Base-by-base conservation (phyloP, 371 early-diverging fungal genomes). In the Amoeboaphelidium occidentale region DNA sequence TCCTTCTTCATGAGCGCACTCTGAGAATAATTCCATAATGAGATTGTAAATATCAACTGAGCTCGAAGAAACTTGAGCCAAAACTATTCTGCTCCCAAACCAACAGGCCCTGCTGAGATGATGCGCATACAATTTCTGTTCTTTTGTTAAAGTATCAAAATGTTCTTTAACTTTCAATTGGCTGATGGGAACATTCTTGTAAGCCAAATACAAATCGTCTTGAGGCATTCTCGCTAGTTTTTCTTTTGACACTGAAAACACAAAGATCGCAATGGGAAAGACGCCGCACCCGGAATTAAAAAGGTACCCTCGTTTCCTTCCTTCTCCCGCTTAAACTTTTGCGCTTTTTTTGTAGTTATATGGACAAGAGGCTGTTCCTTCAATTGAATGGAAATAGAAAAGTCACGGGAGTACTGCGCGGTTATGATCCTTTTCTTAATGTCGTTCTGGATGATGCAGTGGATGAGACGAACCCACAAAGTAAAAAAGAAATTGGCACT, bases 351-450 rank as follows among this genome's bases (percentile, higher is more conserved):
- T n/a, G n/a, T n/a, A n/a, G n/a, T n/a, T n/a, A n/a, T n/a, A n/a
- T 97, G 89, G 96, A 94, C 67, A 94, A 92, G 73, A 73, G 73
- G 49, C 68, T 97, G 55, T 70, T 75, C 53, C 69, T 94, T 52
- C 79, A 86, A 61, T 65, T 97, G 51, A 97, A 93, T 61, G 87
- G 85, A 43, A 74, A 75, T 61, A 75, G 97, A 51, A 75, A 76
- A 62, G 84, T 97, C 21, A 75, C 75, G 39, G 97, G 96, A 44
- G 69, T 90, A 28, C 76, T 97, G 58, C 81, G 96, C 48, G 69
- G 97, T 24, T 97, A 72, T 55, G 97, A 97, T 62, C 84, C 97
- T 20, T 97, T 94, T 66, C 84, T 94, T 92, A 97, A 97, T 69
- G 62, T 97, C 56, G 93, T 93, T n/a, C 63, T 97, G 60, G 96